Conservation (phyloP, 441 rosid species). For the Croton setiger region DNA sequence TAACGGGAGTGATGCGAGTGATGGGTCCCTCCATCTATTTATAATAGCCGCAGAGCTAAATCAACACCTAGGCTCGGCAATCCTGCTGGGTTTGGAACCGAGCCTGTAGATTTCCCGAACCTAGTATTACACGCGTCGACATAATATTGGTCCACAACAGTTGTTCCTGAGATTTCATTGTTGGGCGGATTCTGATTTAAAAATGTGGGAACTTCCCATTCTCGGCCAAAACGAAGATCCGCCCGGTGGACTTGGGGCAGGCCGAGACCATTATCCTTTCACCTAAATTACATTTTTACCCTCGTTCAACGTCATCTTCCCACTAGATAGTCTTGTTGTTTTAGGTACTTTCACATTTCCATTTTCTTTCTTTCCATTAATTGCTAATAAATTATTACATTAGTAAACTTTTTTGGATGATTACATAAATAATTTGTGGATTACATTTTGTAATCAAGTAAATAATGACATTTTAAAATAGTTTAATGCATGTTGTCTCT, state of each 20-base stretch:
- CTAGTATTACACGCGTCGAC: neutral
- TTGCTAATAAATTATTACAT: neutral
- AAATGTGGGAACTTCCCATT: conserved; percentile 22
- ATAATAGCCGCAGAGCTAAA: neutral
- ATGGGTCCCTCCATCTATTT: neutral
- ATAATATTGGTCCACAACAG: conserved; percentile 17
- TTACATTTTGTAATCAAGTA: neutral
- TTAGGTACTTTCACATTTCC: neutral
- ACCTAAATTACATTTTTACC: conserved; percentile 12
- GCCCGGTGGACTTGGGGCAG: conserved; percentile 21
- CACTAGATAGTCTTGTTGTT: neutral
- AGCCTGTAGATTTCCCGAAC: conserved; percentile 29
- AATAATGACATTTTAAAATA: neutral
- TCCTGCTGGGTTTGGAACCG: conserved; percentile 11
- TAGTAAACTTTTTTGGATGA: neutral
- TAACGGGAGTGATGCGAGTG: conserved; percentile 3
- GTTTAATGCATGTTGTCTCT: conserved; percentile 5
- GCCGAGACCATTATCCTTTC: neutral
- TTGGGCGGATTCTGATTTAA: conserved; percentile 12
- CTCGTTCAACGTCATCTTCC: neutral
- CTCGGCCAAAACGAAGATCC: conserved; percentile 38
- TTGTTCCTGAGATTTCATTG: conserved; percentile 20
- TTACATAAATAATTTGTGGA: neutral
- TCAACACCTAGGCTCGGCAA: conserved; percentile 14
- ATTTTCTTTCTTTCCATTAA: neutral